Evolutionary conservation across 1,284 basidiomycete genomes (phyloP).

Genomic region (Heterobasidion annosum): DNA sequence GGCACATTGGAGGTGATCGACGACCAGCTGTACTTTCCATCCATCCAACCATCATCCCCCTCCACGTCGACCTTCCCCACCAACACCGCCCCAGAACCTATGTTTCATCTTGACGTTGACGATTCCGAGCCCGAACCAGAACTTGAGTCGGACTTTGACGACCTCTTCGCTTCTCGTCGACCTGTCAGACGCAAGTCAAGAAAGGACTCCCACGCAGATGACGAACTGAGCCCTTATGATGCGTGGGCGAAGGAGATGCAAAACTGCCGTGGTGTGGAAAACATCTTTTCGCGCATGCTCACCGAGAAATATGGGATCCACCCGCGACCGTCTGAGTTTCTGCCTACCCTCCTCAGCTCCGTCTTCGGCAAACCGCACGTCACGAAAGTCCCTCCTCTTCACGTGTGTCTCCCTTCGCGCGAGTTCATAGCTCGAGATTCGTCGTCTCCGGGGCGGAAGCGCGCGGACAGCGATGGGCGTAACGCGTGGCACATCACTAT

Average conservation of each 20-base stretch:
- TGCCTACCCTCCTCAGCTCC: constrained; percentile 27
- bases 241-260: constrained; percentile 27
- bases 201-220: not conserved
- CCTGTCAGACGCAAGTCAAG: not conserved
- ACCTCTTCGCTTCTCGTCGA: not conserved
- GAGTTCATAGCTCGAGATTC: constrained; percentile 13
- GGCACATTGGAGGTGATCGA: constrained; percentile 66
- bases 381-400: constrained; percentile 26
- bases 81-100: not conserved
- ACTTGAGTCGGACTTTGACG: not conserved
- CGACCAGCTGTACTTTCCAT: constrained; percentile 59
- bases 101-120: not conserved
- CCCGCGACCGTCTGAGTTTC: constrained; percentile 34
- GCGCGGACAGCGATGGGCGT: constrained; percentile 11
- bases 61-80: constrained; percentile 1
- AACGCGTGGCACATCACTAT: constrained; percentile 17
- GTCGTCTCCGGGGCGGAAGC: not conserved
- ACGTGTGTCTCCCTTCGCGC: constrained; percentile 47
- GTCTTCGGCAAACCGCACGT: constrained; percentile 38
- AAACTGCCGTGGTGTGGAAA: constrained; percentile 42
- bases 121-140: constrained; percentile 1
- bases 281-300: constrained; percentile 32
- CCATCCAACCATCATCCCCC: constrained; percentile 19
- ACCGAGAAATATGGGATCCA: constrained; percentile 35
- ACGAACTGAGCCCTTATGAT: constrained; percentile 9